These are phyloP conservation scores for Termitomyces sp. DNA, from an alignment of 1,284 basidiomycete genomes.

Conservation along the genomic window DNA sequence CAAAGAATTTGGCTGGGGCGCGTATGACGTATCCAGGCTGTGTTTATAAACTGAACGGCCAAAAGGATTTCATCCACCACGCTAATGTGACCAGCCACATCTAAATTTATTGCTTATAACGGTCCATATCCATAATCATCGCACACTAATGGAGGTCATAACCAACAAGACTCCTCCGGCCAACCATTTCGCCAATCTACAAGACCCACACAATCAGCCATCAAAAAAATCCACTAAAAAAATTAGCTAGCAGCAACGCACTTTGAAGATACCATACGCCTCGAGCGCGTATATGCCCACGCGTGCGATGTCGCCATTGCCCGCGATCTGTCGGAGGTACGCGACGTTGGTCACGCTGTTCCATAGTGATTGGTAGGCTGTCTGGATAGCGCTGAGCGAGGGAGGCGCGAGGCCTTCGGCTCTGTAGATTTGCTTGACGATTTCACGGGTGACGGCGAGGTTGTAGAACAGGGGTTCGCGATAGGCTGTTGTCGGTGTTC, in stretches of 20 bases:
- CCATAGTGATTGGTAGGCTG: conserved; percentile 75
- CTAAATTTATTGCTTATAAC: conserved; percentile 9
- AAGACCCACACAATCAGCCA: background rate
- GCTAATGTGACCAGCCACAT: conserved; percentile 1
- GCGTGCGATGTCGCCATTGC: conserved; percentile 75
- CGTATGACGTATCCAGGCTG: background rate
- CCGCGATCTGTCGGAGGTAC: conserved; percentile 68
- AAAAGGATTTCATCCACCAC: too few relatives aligned
- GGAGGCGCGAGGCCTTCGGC: conserved; percentile 87
- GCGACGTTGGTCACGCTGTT: conserved; percentile 56
- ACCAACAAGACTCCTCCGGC: conserved; percentile 78
- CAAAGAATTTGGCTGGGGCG: background rate
- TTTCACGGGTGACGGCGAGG: conserved; percentile 75
- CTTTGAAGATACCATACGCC: conserved; percentile 85
- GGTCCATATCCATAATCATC: conserved; percentile 4
- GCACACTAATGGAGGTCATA: conserved; percentile 67
- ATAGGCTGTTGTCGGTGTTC: conserved; percentile 52
- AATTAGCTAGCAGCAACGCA: conserved; percentile 27
- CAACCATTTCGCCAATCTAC: conserved; percentile 88
- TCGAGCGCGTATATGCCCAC: conserved; percentile 85
- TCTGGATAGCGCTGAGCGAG: conserved; percentile 56
- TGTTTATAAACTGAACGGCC: too few relatives aligned
- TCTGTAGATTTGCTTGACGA: conserved; percentile 88
- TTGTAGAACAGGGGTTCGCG: conserved; percentile 82
- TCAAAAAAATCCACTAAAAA: background rate